phyloP scores from a whole-genome alignment of 2,329 filamentous ascomycete species.

The Apiospora malaysiana region DNA sequence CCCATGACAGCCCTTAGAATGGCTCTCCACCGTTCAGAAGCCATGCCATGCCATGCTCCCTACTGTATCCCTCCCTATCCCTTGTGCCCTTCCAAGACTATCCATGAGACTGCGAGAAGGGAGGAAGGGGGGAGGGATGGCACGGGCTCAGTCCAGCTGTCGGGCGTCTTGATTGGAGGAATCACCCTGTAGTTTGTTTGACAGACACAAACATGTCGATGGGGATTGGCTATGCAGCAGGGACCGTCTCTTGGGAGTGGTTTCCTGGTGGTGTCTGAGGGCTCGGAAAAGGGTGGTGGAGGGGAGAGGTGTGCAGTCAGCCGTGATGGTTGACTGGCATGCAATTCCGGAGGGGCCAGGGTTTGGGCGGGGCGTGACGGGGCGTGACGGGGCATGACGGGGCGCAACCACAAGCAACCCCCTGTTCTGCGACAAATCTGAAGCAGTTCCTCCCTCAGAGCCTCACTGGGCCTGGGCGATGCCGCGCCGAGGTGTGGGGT shows the following conservation, averaged over 20 bases:
- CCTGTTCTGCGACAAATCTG: constrained; percentile 29
- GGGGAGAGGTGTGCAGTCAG: too few relatives aligned
- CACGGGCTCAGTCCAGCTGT: constrained; percentile 10
- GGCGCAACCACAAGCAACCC: constrained; percentile 23
- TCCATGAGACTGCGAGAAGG: background rate
- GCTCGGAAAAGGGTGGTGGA: background rate
- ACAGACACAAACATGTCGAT: constrained; percentile 25
- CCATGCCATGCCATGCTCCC: background rate
- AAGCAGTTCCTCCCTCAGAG: constrained; percentile 28
- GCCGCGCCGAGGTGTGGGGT: constrained; percentile 28
- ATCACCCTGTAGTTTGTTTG: constrained; percentile 29
- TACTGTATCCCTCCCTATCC: background rate
- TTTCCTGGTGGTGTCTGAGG: constrained; percentile 18
- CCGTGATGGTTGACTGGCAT: constrained; percentile 15
- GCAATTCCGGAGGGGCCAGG: constrained; percentile 19
- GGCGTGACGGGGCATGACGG: constrained; percentile 12
- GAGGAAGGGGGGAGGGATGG: constrained; percentile 6
- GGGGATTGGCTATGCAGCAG: constrained; percentile 19
- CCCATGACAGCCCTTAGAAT: constrained; percentile 6
- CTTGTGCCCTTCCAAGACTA: background rate
- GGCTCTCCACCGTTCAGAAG: constrained; percentile 1
- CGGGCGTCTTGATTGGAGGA: constrained; percentile 2
- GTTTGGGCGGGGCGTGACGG: constrained; percentile 15
- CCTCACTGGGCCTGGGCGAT: constrained; percentile 21
- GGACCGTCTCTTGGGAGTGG: constrained; percentile 14